Evolutionary conservation across 208 protist species (phyloP).

Genomic region (Trypanosoma platydactyli): DNA sequence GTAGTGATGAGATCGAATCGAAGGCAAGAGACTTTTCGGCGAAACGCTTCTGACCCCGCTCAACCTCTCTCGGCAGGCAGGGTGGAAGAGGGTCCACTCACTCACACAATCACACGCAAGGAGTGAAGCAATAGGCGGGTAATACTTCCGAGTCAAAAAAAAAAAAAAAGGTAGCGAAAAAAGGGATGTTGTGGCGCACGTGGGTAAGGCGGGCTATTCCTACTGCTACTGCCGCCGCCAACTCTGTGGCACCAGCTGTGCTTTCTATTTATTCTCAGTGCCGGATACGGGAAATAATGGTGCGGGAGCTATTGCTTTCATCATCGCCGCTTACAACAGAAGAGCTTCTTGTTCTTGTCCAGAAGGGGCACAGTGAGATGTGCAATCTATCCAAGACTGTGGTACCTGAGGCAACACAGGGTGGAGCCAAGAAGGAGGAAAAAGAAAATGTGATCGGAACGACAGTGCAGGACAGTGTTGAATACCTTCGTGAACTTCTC

Average conservation of each 20-base stretch:
- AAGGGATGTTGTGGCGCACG: neutral
- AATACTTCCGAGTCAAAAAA: no score
- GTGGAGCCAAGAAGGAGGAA: neutral
- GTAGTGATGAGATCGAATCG: no score
- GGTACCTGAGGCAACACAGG: neutral
- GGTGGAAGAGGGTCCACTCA: no score
- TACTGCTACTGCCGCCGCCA: neutral
- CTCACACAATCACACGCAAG: no score
- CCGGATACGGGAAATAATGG: slow-evolving; percentile 42
- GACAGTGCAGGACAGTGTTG: neutral
- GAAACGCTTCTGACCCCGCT: no score
- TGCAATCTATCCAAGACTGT: no score
- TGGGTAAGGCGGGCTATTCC: neutral
- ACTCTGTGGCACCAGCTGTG: neutral
- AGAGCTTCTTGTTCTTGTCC: slow-evolving; percentile 22
- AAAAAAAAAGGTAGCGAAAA: no score
- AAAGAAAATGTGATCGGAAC: neutral
- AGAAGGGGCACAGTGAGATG: neutral
- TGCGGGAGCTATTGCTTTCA: slow-evolving; percentile 47
- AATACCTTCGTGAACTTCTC: slow-evolving; percentile 5
- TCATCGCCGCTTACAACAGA: slow-evolving; percentile 35
- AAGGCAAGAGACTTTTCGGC: no score
- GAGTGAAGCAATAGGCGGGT: no score
- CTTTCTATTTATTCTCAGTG: slow-evolving; percentile 16
- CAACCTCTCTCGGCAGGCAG: no score